A percentile compares a stretch with the other conserved stretches of the same genome.
Conservation (phyloP, 257 asterid species). For the Anisodus tanguticus region DNA sequence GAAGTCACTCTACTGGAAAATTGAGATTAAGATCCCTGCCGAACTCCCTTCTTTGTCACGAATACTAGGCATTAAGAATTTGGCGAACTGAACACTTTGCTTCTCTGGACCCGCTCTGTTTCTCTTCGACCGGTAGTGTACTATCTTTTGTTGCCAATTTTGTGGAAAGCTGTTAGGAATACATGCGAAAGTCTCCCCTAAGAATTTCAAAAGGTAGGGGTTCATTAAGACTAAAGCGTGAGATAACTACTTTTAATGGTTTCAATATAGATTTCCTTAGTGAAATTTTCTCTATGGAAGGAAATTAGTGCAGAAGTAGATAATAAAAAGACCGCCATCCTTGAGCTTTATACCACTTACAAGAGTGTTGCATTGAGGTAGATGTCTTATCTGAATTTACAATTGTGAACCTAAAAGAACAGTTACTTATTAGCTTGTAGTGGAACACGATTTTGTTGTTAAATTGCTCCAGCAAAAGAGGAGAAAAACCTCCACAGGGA, state of each 20-base stretch:
- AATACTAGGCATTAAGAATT: not conserved
- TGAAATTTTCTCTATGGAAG: not conserved
- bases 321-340: not conserved
- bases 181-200: not conserved
- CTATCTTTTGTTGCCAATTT: not conserved
- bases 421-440: not conserved
- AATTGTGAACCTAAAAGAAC: too few species aligned
- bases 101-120: not conserved
- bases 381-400: not conserved
- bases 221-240: not conserved
- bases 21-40: not conserved
- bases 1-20: not conserved
- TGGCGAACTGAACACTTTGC: not conserved
- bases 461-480: not conserved
- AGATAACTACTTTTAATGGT: not conserved
- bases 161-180: not conserved
- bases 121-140: not conserved
- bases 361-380: not conserved
- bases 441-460: conserved; percentile 1
- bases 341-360: not conserved
- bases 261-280: not conserved
- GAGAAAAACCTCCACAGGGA: too few species aligned
- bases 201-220: not conserved
- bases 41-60: not conserved
- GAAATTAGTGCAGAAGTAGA: not conserved